A percentile compares a stretch with the other conserved stretches of the same genome.
Conservation (phyloP, 83 land plant genomes). For the Diphasiastrum complanatum region DNA sequence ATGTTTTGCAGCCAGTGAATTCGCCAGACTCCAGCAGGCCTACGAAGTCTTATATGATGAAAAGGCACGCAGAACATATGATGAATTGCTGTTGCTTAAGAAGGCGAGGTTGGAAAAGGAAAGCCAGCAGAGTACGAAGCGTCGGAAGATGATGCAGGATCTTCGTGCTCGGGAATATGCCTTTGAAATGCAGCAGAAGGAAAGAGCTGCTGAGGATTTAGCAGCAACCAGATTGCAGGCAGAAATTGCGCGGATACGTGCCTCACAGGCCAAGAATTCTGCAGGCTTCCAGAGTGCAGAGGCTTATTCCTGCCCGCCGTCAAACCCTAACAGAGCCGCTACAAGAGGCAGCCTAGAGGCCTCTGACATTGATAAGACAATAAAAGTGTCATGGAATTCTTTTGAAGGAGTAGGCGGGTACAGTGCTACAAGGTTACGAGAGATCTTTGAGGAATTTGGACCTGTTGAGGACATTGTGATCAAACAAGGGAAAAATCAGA, state of each 20-base stretch:
- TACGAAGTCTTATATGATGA: slow-evolving; percentile 65
- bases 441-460: slow-evolving; percentile 67
- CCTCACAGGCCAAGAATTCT: slow-evolving; percentile 33
- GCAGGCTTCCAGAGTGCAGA: slow-evolving; percentile 18
- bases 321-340: slow-evolving; percentile 1
- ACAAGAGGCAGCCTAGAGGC: slow-evolving; percentile 1
- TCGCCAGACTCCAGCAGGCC: slow-evolving; percentile 56
- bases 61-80: slow-evolving; percentile 55
- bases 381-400: slow-evolving; percentile 67
- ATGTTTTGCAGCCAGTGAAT: slow-evolving; percentile 47
- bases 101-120: slow-evolving; percentile 46
- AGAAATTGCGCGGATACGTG: slow-evolving; percentile 56
- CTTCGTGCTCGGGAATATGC: slow-evolving; percentile 51
- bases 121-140: slow-evolving; percentile 36
- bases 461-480: slow-evolving; percentile 75
- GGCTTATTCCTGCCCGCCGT: slow-evolving; percentile 9
- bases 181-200: slow-evolving; percentile 27
- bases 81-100: slow-evolving; percentile 43
- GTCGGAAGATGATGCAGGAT: slow-evolving; percentile 55
- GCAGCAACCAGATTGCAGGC: slow-evolving; percentile 42
- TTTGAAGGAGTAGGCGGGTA: slow-evolving; percentile 45
- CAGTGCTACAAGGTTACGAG: slow-evolving; percentile 40
- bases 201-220: slow-evolving; percentile 42
- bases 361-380: slow-evolving; percentile 47
- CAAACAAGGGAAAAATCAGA: slow-evolving; percentile 36